A percentile compares a stretch with the other conserved stretches of the same genome.
These are phyloP conservation scores for Forsythia viridissima DNA, from an alignment of 257 asterid genomes.

Conservation along the genomic window DNA sequence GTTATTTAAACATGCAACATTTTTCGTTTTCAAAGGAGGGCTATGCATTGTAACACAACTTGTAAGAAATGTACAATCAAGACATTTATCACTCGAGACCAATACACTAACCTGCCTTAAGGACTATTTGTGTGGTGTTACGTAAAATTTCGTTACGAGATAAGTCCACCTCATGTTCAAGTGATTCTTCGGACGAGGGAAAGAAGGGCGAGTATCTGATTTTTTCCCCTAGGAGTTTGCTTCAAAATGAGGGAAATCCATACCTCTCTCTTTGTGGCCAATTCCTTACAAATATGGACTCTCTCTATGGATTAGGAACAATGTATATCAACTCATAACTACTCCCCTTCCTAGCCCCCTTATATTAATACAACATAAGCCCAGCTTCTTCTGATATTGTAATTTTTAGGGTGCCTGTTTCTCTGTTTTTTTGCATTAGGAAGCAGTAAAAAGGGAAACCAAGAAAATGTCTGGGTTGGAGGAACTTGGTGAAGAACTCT, in stretches of 20 bases:
- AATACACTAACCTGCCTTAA: too few relatives aligned
- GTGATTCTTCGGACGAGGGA: conserved; percentile 9
- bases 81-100: neutral
- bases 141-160: neutral
- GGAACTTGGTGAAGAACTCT: conserved; percentile 37
- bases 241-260: conserved; percentile 41
- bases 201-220: conserved; percentile 17
- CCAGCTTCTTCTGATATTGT: conserved; percentile 22
- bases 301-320: conserved; percentile 30
- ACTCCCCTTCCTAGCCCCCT: conserved; percentile 25
- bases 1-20: neutral
- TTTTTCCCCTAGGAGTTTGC: conserved; percentile 48
- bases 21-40: neutral
- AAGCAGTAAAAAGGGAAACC: conserved; percentile 3
- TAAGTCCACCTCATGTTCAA: neutral
- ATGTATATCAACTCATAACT: conserved; percentile 37
- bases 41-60: too few relatives aligned
- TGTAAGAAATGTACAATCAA: too few relatives aligned
- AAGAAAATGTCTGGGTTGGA: conserved; percentile 45
- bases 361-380: conserved; percentile 26
- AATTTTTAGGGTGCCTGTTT: conserved; percentile 8
- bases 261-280: conserved; percentile 72
- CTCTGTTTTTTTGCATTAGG: conserved; percentile 9
- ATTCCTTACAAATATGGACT: conserved; percentile 57
- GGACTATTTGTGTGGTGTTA: neutral